These are phyloP conservation scores for Talaromyces sp. DNA, from an alignment of 2,329 filamentous ascomycete genomes.

Conservation along the genomic window DNA sequence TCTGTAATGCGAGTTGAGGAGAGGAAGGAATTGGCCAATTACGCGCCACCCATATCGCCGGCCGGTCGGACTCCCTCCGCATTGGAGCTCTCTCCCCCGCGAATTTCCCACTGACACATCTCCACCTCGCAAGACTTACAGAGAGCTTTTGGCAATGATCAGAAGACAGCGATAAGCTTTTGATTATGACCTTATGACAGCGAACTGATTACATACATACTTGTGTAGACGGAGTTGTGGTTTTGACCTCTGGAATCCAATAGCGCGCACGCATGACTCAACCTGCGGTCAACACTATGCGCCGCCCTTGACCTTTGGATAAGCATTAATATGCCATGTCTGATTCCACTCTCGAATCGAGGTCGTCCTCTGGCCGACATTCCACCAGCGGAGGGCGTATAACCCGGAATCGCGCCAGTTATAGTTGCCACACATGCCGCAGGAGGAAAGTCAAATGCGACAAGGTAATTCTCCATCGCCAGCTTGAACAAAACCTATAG, in stretches of 20 bases:
- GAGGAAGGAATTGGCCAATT: not conserved
- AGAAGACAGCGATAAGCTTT: not conserved
- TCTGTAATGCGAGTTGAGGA: not conserved
- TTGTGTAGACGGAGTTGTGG: not conserved
- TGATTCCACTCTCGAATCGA: not conserved
- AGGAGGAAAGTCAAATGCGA: slow-evolving; percentile 48
- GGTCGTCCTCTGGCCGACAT: slow-evolving; percentile 4
- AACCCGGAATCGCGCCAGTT: slow-evolving; percentile 46
- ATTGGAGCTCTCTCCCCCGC: slow-evolving; percentile 4
- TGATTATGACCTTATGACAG: not conserved
- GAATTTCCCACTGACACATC: not conserved
- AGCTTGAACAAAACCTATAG: not conserved
- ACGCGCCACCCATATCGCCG: not conserved
- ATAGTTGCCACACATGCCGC: slow-evolving; percentile 47
- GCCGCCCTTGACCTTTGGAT: not conserved
- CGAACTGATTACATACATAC: not conserved
- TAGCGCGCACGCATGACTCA: not conserved
- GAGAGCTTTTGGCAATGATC: not conserved
- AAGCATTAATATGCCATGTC: slow-evolving; percentile 3
- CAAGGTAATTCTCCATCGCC: slow-evolving; percentile 27
- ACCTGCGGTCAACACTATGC: not conserved
- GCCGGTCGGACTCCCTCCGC: not conserved
- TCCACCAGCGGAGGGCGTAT: slow-evolving; percentile 33
- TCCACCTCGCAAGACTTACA: not conserved
- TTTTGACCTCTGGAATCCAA: not conserved